Conservation (phyloP, 148 eudicot genomes). For the Heliosperma pusillum region DNA sequence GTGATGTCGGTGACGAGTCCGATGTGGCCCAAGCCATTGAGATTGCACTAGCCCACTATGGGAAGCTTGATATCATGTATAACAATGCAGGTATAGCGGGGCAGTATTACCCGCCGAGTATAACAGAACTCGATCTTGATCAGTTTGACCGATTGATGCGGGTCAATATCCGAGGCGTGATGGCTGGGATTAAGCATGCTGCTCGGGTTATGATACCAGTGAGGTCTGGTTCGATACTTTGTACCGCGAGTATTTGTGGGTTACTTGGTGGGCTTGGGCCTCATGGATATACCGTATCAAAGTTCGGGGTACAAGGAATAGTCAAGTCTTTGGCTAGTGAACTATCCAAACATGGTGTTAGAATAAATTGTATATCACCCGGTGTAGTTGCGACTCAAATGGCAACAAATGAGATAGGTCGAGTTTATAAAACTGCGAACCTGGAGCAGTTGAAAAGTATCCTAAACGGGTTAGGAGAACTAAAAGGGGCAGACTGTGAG, state of each 20-base stretch:
- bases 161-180: conserved; percentile 46
- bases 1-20: conserved; percentile 40
- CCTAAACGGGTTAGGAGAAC: conserved; percentile 35
- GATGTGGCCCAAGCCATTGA: conserved; percentile 15
- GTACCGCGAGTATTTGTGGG: conserved; percentile 54
- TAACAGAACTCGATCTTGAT: conserved; percentile 39
- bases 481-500: conserved; percentile 46
- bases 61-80: conserved; percentile 26
- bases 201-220: conserved; percentile 51
- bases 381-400: conserved; percentile 39
- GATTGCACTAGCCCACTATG: background rate
- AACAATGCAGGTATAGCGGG: conserved; percentile 52
- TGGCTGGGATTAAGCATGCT: conserved; percentile 61
- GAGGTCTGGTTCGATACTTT: conserved; percentile 46
- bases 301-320: conserved; percentile 41
- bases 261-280: conserved; percentile 56
- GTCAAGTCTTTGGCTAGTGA: conserved; percentile 50
- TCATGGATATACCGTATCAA: conserved; percentile 45
- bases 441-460: conserved; percentile 30
- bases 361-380: conserved; percentile 55
- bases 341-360: conserved; percentile 40
- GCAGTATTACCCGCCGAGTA: conserved; percentile 37
- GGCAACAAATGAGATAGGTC: conserved; percentile 27
- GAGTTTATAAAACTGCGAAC: conserved; percentile 19
- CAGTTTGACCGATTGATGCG: conserved; percentile 47